A percentile compares a stretch with the other conserved stretches of the same genome.
Conservation (phyloP, 306 rosid genomes). For the Prosopis cineraria region DNA sequence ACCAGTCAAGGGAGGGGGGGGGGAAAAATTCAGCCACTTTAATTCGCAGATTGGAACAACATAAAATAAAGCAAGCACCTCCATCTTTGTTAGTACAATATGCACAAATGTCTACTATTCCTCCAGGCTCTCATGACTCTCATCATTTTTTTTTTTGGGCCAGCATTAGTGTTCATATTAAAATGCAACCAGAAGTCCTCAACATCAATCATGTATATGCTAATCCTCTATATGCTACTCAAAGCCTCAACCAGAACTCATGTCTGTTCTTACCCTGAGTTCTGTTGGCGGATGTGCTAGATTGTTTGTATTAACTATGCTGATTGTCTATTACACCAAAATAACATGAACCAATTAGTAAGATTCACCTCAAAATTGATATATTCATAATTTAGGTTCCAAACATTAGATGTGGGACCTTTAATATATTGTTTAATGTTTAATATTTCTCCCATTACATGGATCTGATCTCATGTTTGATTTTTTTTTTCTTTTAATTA, state of each 20-base stretch:
- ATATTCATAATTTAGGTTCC: neutral
- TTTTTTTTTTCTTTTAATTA: neutral
- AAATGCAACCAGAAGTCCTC: neutral
- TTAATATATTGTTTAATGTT: neutral
- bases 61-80: neutral
- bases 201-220: neutral
- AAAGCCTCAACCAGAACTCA: neutral
- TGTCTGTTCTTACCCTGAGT: neutral
- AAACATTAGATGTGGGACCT: neutral
- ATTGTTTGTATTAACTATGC: neutral
- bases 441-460: neutral
- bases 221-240: neutral
- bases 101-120: neutral
- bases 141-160: no score
- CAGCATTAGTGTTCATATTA: neutral
- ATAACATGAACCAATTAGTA: neutral
- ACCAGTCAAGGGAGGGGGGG: neutral
- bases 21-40: neutral
- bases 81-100: neutral
- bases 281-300: neutral
- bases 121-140: neutral
- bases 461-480: neutral
- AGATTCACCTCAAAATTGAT: neutral
- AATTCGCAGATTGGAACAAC: constrained; percentile 25
- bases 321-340: neutral